Base-by-base conservation (phyloP, 495 filamentous ascomycete species). In the Penicillium ochrochloron region DNA sequence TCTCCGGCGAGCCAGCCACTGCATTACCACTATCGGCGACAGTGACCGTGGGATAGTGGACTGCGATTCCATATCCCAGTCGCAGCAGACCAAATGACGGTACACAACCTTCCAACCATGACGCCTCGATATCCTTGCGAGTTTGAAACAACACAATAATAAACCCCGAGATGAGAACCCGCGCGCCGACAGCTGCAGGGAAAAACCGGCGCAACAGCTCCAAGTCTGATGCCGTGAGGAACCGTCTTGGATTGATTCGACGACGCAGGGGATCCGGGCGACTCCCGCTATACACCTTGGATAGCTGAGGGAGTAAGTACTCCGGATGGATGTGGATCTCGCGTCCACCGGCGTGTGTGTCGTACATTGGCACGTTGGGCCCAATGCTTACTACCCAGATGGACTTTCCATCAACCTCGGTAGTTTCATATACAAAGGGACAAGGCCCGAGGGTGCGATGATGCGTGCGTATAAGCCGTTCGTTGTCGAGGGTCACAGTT, bases 111-210 rank as follows among this genome's bases (percentile, higher is more conserved):
- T 70, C 68, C 21, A 62, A 35, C 68, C 62, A 70, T 0, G 65
- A 65, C 11, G 65, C 61, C 34, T 70, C 65, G 39, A 68, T 60
- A 51, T 67, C 55, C 31, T 62, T 62, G 19, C 44, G 54, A 57
- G 60, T 60, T 14, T 41, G 60, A 44, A 67, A 70, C n/a, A 70
- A 21, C 11, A 68, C 57, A 31, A 68, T 55, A n/a, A 67, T 60
- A 52, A 67, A 71, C 7, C 66, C 66, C n/a, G 64, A 59, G 34
- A 70, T 64, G n/a, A 70, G 59, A 5, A 70, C 59, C n/a, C 62
- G 61, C 11, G 55, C 62, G 4, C 58, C 65, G 48, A 67, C 57
- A 14, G 68, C 61, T 25, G 59, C 48, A 2, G 65, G 68, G 33
- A 66, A 67, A 33, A 65, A 68, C 41, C 60, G 59, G 21, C 55